Evolutionary conservation across 1,284 basidiomycete genomes (phyloP).

Genomic region (Flammula alnicola): DNA sequence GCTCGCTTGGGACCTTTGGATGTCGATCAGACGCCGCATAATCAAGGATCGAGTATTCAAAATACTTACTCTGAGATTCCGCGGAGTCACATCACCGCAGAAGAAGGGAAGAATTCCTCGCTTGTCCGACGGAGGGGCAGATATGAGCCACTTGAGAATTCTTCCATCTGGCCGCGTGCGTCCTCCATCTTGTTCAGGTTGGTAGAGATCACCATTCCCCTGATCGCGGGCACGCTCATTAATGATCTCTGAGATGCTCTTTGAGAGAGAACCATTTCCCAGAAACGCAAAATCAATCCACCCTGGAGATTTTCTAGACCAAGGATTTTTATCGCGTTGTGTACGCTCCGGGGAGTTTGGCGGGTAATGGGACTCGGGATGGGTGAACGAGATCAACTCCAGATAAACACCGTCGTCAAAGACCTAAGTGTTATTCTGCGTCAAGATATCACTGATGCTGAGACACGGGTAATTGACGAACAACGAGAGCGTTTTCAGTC

Average conservation of each 20-base stretch:
- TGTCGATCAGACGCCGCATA: not conserved
- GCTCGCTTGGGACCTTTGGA: conserved; percentile 51
- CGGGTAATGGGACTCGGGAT: conserved; percentile 55
- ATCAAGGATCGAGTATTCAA: not conserved
- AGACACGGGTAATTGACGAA: conserved; percentile 39
- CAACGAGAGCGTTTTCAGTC: conserved; percentile 67
- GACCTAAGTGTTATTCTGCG: conserved; percentile 40
- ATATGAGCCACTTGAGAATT: conserved; percentile 62
- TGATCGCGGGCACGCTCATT: conserved; percentile 50
- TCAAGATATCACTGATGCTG: no score
- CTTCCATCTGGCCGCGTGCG: conserved; percentile 56
- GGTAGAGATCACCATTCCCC: conserved; percentile 44
- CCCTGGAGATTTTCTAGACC: conserved; percentile 57
- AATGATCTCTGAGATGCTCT: conserved; percentile 52
- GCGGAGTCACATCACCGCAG: conserved; percentile 70
- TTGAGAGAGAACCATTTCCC: conserved; percentile 46
- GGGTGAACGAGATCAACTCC: conserved; percentile 69
- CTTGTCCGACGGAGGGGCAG: conserved; percentile 38
- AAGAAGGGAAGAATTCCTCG: conserved; percentile 62
- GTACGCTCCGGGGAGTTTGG: conserved; percentile 46
- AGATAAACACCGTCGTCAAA: conserved; percentile 65
- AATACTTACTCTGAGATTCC: conserved; percentile 56
- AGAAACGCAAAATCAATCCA: conserved; percentile 72
- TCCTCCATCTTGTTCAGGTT: conserved; percentile 51
- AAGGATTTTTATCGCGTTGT: conserved; percentile 49